phyloP scores from a whole-genome alignment of 2,329 filamentous ascomycete species.

The Leptosphaerulina australis region DNA sequence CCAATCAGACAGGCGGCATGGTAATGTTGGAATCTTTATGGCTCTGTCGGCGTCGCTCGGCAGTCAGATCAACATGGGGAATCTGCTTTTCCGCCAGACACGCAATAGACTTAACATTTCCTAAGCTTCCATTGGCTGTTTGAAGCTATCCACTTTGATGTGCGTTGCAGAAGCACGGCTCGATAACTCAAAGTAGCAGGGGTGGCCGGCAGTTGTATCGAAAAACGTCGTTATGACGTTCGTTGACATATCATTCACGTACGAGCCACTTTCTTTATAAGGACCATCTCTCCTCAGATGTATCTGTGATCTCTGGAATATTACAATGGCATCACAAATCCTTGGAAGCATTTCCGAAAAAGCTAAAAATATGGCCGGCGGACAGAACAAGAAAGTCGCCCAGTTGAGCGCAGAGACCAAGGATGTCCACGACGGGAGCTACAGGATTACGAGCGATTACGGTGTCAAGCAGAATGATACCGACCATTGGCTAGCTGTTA shows the following conservation, averaged over 20 bases:
- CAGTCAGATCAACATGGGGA: conserved; percentile 23
- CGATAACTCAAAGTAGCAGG: conserved; percentile 20
- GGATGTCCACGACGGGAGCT: conserved; percentile 61
- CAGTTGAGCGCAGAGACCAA: conserved; percentile 66
- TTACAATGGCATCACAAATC: conserved; percentile 42
- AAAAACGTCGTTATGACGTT: conserved; percentile 32
- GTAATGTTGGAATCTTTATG: conserved; percentile 29
- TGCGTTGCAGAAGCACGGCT: conserved; percentile 18
- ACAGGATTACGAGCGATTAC: conserved; percentile 75
- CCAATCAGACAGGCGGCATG: conserved; percentile 22
- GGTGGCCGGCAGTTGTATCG: conserved; percentile 18
- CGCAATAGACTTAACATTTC: conserved; percentile 19
- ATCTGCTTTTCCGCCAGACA: conserved; percentile 11
- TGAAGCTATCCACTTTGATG: neutral
- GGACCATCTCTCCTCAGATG: conserved; percentile 10
- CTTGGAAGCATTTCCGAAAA: conserved; percentile 38
- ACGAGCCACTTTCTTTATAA: neutral
- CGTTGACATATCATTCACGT: conserved; percentile 20
- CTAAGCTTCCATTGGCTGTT: conserved; percentile 21
- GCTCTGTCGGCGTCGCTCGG: conserved; percentile 26
- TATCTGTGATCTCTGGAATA: conserved; percentile 6
- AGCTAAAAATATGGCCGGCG: conserved; percentile 43
- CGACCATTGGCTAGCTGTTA: conserved; percentile 77
- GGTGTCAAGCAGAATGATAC: conserved; percentile 75
- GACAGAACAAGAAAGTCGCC: conserved; percentile 60